Conservation (phyloP, 2,329 filamentous ascomycete species). For the Colletotrichum falcatum region DNA sequence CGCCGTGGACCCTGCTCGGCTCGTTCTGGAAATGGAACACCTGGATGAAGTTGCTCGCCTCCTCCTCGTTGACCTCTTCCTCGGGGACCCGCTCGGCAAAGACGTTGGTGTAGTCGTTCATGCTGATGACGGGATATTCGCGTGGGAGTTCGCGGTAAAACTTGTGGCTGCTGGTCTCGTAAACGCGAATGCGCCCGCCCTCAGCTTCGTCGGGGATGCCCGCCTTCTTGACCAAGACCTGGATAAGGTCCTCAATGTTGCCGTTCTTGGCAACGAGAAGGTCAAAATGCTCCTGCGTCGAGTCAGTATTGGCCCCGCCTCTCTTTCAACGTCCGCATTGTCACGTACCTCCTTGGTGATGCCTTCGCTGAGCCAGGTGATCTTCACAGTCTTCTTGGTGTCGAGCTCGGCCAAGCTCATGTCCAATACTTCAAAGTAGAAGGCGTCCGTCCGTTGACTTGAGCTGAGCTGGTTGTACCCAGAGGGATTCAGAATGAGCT, state of each 20-base stretch:
- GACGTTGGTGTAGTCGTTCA: constrained; percentile 87
- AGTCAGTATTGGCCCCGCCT: not conserved
- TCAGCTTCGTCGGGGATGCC: constrained; percentile 79
- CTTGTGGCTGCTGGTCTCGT: constrained; percentile 85
- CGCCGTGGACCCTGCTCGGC: constrained; percentile 82
- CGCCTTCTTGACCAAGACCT: constrained; percentile 82
- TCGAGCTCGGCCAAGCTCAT: constrained; percentile 95
- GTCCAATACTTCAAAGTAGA: constrained; percentile 94
- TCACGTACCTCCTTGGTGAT: constrained; percentile 84
- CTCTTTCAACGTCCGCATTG: not conserved
- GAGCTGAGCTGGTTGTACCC: constrained; percentile 78
- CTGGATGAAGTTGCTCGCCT: constrained; percentile 71
- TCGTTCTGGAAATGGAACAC: constrained; percentile 96
- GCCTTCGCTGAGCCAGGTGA: constrained; percentile 89
- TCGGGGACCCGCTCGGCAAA: constrained; percentile 86
- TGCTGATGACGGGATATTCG: constrained; percentile 79
- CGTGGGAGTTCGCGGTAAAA: constrained; percentile 82
- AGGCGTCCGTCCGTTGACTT: constrained; percentile 78
- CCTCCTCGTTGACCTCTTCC: constrained; percentile 71
- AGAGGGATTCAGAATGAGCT: constrained; percentile 81
- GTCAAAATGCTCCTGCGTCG: constrained; percentile 76
- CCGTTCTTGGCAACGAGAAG: constrained; percentile 90
- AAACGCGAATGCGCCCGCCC: constrained; percentile 79
- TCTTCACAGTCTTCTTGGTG: constrained; percentile 87
- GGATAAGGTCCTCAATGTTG: constrained; percentile 81